Percentiles rank a stretch among this genome's conserved stretches.
Conservation (phyloP, 805 yeast species). For the Pichia sporocuriosa region DNA sequence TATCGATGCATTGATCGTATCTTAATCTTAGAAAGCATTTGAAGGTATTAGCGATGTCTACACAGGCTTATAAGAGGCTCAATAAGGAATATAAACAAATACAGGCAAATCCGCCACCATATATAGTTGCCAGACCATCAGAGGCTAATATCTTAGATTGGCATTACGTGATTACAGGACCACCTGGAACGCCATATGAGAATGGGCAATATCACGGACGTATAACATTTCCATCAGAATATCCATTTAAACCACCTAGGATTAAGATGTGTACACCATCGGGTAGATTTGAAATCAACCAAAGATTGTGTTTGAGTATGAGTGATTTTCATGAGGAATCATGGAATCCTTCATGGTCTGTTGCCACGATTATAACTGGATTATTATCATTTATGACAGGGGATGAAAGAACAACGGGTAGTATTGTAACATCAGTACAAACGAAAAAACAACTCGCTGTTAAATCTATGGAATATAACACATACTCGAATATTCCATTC, state of each 20-base stretch:
- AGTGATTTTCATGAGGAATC: constrained; percentile 90
- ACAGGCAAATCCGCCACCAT: constrained; percentile 78
- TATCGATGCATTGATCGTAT: too few species aligned
- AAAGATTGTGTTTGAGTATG: constrained; percentile 83
- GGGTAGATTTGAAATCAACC: constrained; percentile 77
- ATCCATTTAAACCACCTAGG: constrained; percentile 89
- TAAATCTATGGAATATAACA: constrained; percentile 56
- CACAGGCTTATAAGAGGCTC: constrained; percentile 38
- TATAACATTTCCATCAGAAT: constrained; percentile 74
- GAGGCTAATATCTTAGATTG: constrained; percentile 86
- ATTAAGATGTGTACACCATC: constrained; percentile 86
- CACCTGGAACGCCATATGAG: constrained; percentile 81
- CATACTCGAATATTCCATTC: constrained; percentile 51
- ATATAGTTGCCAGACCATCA: constrained; percentile 74
- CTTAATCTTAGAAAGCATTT: too few species aligned
- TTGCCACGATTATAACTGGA: constrained; percentile 81
- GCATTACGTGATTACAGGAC: constrained; percentile 91
- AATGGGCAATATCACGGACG: constrained; percentile 88
- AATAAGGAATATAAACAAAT: constrained; percentile 78
- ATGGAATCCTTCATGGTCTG: constrained; percentile 98
- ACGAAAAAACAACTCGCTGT: constrained; percentile 52
- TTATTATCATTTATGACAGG: constrained; percentile 89
- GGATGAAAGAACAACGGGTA: constrained; percentile 78
- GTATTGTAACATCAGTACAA: constrained; percentile 56
- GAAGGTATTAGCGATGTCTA: constrained; percentile 26